Evolutionary conservation across 176 grass and related monocot species (phyloP).

Genomic region (Themeda triandra): DNA sequence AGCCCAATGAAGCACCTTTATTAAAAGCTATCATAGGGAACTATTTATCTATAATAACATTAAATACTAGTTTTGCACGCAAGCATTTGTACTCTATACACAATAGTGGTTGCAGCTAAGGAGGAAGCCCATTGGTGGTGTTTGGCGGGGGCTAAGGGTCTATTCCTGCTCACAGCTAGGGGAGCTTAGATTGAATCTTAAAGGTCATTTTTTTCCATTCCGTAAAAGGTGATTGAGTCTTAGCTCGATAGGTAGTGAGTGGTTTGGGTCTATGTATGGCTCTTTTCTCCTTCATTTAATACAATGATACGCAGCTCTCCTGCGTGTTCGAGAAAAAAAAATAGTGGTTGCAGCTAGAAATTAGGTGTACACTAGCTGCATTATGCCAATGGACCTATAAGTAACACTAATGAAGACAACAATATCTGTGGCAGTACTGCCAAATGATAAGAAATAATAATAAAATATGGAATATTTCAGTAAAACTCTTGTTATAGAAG

Average conservation of each 20-base stretch:
- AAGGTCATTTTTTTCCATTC: too few species aligned
- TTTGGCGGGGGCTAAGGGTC: too few species aligned
- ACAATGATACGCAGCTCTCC: too few species aligned
- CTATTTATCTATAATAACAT: background rate
- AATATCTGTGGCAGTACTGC: background rate
- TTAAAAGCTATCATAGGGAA: background rate
- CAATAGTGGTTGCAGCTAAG: background rate
- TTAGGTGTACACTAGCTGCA: background rate
- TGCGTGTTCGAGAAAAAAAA: too few species aligned
- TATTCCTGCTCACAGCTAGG: too few species aligned
- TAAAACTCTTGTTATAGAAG: background rate
- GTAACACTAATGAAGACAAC: background rate
- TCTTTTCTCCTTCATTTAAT: too few species aligned
- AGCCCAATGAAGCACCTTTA: background rate
- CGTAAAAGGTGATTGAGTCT: too few species aligned
- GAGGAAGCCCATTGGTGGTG: too few species aligned
- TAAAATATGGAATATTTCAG: slow-evolving; percentile 1
- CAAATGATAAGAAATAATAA: background rate
- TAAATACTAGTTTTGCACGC: background rate
- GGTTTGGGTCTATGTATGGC: too few species aligned
- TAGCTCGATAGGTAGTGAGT: too few species aligned
- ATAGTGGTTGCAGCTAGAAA: too few species aligned
- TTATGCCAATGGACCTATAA: background rate
- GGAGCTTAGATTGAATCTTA: too few species aligned
- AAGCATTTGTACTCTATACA: background rate